Conservation (phyloP, 2,329 filamentous ascomycete genomes). For the Chaetomiaceae sp. region DNA sequence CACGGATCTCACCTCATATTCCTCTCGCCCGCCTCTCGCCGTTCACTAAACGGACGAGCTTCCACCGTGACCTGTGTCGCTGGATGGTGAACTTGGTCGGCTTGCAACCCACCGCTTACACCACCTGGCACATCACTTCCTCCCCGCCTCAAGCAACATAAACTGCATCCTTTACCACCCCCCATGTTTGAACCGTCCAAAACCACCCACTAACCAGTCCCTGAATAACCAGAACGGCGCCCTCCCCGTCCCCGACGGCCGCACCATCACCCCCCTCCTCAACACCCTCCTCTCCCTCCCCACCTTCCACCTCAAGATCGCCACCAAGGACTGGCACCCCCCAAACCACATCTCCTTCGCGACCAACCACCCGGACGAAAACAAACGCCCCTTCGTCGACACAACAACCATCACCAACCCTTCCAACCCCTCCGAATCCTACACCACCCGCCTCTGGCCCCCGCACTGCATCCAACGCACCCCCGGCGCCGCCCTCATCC, state of each 20-base stretch:
- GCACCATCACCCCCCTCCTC: constrained; percentile 63
- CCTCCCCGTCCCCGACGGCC: constrained; percentile 74
- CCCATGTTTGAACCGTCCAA: not conserved
- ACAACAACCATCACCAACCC: constrained; percentile 63
- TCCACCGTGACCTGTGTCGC: too few species aligned
- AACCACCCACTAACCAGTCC: constrained; percentile 3
- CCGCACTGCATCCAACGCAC: constrained; percentile 79
- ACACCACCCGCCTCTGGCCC: constrained; percentile 76
- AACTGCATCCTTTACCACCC: not conserved
- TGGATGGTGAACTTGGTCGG: too few species aligned
- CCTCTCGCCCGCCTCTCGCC: too few species aligned
- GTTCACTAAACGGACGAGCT: too few species aligned
- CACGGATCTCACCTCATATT: too few species aligned
- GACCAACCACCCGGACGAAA: constrained; percentile 57
- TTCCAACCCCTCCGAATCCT: constrained; percentile 54
- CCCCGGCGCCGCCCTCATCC: constrained; percentile 66
- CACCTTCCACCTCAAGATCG: constrained; percentile 68
- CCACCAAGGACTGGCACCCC: constrained; percentile 93
- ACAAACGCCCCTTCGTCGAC: constrained; percentile 63
- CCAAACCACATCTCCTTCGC: constrained; percentile 82
- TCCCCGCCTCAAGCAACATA: not conserved
- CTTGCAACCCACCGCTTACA: too few species aligned
- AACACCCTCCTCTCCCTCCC: constrained; percentile 70
- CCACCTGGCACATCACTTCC: not conserved
- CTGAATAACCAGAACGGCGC: constrained; percentile 62